A percentile compares a stretch with the other conserved stretches of the same genome.
Evolutionary conservation across 2,329 filamentous ascomycete species (phyloP).

Genomic region (Arthrobotrys megalospora): DNA sequence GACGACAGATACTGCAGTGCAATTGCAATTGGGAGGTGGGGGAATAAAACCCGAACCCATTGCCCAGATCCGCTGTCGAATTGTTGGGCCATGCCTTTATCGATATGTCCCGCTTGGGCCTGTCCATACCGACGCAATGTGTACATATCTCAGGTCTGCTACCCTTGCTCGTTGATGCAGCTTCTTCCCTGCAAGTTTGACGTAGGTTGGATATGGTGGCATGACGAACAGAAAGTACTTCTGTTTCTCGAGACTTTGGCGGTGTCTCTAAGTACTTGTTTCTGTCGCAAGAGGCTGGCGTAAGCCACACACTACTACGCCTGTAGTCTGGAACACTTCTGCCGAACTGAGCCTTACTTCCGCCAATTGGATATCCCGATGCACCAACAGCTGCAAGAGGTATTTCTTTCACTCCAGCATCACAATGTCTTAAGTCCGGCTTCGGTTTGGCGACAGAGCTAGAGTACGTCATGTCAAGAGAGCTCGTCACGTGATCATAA

Average conservation of each 20-base stretch:
- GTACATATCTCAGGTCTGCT: conserved; percentile 42
- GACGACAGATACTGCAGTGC: conserved; percentile 26
- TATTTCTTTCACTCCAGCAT: conserved; percentile 15
- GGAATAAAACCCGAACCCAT: conserved; percentile 57
- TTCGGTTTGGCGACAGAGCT: background rate
- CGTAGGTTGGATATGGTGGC: conserved; percentile 40
- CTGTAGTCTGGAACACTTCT: conserved; percentile 40
- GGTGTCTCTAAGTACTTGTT: conserved; percentile 3
- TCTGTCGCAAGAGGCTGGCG: conserved; percentile 3
- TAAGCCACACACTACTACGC: conserved; percentile 49
- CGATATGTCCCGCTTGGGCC: conserved; percentile 45
- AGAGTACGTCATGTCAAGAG: conserved; percentile 4
- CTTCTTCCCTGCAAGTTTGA: conserved; percentile 59
- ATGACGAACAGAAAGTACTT: conserved; percentile 40
- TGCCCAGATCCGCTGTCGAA: conserved; percentile 40
- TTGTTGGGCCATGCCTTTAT: conserved; percentile 48
- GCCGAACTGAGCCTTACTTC: conserved; percentile 13
- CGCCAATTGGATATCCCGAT: conserved; percentile 40
- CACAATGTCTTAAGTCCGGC: conserved; percentile 23
- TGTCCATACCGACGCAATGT: conserved; percentile 40
- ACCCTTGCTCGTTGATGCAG: conserved; percentile 50
- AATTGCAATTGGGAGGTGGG: conserved; percentile 33
- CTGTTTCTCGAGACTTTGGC: conserved; percentile 3
- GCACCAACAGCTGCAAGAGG: conserved; percentile 10
- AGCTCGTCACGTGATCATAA: background rate